Conservation (phyloP, 805 yeast species). For the Metschnikowia cerradonensis region DNA sequence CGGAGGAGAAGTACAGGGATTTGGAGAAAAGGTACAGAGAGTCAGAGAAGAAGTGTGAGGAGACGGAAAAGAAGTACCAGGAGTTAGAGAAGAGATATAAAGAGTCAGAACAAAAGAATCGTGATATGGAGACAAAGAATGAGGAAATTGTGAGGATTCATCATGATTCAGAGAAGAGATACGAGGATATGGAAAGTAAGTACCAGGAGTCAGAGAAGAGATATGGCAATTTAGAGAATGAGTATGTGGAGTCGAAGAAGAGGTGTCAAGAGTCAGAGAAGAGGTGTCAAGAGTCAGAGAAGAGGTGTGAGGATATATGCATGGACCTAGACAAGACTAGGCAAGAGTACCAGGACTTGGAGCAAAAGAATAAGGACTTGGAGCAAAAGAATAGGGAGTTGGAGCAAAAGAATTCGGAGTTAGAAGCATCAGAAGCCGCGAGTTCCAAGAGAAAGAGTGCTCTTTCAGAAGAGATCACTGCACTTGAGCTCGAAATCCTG, state of each 20-base stretch:
- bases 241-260: not conserved
- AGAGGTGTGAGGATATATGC: not conserved
- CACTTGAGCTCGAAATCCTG: not conserved
- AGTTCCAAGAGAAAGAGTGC: not conserved
- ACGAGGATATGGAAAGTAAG: not conserved
- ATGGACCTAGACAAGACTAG: too few species aligned
- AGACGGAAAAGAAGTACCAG: not conserved
- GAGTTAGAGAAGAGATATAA: not conserved
- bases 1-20: not conserved
- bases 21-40: not conserved
- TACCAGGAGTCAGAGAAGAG: not conserved
- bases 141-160: not conserved
- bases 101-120: not conserved
- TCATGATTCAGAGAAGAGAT: not conserved
- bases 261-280: not conserved
- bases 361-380: not conserved
- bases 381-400: not conserved
- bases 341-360: not conserved
- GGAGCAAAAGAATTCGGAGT: too few species aligned
- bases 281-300: not conserved
- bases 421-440: not conserved
- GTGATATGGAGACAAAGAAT: not conserved
- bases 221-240: not conserved
- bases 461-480: not conserved
- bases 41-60: not conserved